phyloP scores from a whole-genome alignment of 2,329 filamentous ascomycete genomes.

The Colletotrichum eremochloae region DNA sequence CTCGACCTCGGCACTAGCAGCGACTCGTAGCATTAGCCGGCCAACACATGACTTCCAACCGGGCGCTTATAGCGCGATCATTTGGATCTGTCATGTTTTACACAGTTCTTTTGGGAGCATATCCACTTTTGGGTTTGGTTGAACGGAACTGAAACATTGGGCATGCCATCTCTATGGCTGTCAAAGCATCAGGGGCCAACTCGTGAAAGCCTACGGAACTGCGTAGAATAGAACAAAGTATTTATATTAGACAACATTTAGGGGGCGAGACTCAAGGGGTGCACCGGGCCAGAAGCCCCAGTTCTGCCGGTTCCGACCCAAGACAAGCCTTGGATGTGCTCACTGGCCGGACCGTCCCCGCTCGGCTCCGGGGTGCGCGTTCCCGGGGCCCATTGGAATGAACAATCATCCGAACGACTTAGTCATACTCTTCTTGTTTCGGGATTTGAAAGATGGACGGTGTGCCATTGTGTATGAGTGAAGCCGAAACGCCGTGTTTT shows the following conservation, averaged over 20 bases:
- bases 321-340: constrained; percentile 4
- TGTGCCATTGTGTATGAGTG: neutral
- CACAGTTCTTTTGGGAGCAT: neutral
- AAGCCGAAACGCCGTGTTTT: constrained; percentile 41
- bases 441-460: constrained; percentile 2
- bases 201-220: neutral
- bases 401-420: constrained; percentile 3
- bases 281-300: constrained; percentile 6
- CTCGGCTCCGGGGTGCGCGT: constrained; percentile 4
- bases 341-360: neutral
- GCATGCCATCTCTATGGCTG: too few relatives aligned
- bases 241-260: neutral
- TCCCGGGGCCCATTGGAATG: neutral
- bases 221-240: neutral
- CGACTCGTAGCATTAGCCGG: neutral
- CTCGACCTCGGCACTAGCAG: neutral
- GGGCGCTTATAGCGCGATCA: too few relatives aligned
- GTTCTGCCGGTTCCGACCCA: constrained; percentile 1
- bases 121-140: neutral
- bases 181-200: neutral
- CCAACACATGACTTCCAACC: neutral
- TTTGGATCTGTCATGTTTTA: too few relatives aligned
- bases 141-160: too few relatives aligned
- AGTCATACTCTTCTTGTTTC: constrained; percentile 12
- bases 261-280: neutral